Evolutionary conservation across 345 rosid species (phyloP).

Genomic region (Euphorbia pulcherrima): DNA sequence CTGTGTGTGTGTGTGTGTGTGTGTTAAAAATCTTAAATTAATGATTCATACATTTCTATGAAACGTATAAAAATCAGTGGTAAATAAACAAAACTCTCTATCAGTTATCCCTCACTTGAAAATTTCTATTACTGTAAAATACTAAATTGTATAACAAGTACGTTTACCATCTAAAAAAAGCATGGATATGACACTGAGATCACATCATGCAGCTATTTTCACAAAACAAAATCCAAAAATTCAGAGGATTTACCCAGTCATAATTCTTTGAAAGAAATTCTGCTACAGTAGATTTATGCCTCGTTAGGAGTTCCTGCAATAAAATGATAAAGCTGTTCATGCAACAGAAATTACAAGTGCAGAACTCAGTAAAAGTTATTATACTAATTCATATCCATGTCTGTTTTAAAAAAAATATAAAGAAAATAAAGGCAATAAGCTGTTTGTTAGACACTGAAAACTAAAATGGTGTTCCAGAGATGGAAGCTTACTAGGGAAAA

Average conservation of each 20-base stretch:
- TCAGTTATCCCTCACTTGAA: neutral
- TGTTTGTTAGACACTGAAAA: neutral
- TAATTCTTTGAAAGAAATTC: constrained; percentile 88
- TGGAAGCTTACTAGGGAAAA: neutral
- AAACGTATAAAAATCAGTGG: neutral
- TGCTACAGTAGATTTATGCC: constrained; percentile 98
- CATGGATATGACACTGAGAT: neutral
- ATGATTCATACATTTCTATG: neutral
- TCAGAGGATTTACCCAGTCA: constrained; percentile 67
- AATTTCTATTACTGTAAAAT: constrained; percentile 1
- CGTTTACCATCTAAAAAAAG: neutral
- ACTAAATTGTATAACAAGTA: neutral
- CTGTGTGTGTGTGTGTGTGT: constrained; percentile 1
- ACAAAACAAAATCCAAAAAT: neutral
- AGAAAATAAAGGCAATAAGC: too few species aligned
- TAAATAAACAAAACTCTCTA: neutral
- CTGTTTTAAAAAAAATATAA: too few species aligned
- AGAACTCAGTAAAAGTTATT: neutral
- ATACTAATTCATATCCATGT: neutral
- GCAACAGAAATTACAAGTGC: constrained; percentile 3
- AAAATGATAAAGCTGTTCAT: constrained; percentile 19
- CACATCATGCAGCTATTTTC: neutral
- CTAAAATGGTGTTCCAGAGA: neutral
- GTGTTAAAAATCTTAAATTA: neutral
- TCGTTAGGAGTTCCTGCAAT: constrained; percentile 83